Conservation (phyloP, 2,329 filamentous ascomycete species). For the Colletotrichum musicola region DNA sequence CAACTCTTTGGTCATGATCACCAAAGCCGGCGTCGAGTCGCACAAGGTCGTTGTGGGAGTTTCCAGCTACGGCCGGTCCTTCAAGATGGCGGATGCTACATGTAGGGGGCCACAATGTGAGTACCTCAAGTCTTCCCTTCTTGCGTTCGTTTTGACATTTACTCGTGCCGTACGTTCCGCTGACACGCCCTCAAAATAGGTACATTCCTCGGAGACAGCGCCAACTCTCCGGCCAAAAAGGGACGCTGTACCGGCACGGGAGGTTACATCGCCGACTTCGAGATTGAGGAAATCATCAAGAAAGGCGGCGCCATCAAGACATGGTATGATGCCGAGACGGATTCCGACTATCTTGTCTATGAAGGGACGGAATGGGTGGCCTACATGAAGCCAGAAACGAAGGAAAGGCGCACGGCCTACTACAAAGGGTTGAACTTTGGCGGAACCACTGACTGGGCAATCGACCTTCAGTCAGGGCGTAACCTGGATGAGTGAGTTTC, state of each 20-base stretch:
- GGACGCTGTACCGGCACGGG: too few species aligned
- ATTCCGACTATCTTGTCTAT: not conserved
- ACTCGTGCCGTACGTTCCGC: too few species aligned
- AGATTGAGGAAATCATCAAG: slow-evolving; percentile 6
- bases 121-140: too few species aligned
- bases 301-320: not conserved
- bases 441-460: not conserved
- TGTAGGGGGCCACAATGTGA: too few species aligned
- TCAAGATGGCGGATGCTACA: slow-evolving; percentile 46
- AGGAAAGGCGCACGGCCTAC: not conserved
- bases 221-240: too few species aligned
- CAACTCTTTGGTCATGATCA: slow-evolving; percentile 1
- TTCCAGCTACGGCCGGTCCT: slow-evolving; percentile 48
- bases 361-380: not conserved
- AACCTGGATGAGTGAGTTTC: not conserved
- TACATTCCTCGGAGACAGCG: too few species aligned
- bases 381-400: not conserved
- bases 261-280: not conserved
- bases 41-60: slow-evolving; percentile 50
- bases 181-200: too few species aligned
- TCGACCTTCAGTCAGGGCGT: not conserved
- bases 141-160: too few species aligned
- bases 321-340: not conserved
- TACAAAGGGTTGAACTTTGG: not conserved
- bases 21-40: slow-evolving; percentile 47